Percentiles rank a stretch among this genome's conserved stretches.
phyloP scores from a whole-genome alignment of 495 filamentous ascomycete species.

The Xylaria telfairii region DNA sequence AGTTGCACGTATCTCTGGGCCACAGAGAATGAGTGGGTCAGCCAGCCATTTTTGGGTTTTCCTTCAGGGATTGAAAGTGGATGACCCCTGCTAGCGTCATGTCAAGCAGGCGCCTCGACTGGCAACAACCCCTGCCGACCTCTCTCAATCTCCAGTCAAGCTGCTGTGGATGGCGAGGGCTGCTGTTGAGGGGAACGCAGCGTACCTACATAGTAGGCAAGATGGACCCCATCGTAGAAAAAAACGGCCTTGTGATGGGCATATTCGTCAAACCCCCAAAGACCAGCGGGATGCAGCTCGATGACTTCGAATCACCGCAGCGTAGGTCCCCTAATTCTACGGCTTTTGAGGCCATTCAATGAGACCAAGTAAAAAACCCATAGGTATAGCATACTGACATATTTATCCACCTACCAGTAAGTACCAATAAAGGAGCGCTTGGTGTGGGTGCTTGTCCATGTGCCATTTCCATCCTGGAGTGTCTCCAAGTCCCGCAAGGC shows the following conservation, averaged over 20 bases:
- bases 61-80: slow-evolving; percentile 15
- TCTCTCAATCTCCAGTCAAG: neutral
- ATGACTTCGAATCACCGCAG: neutral
- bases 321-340: neutral
- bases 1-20: neutral
- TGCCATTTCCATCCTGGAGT: neutral
- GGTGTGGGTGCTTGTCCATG: neutral
- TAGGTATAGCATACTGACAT: neutral
- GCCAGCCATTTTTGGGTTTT: slow-evolving; percentile 25
- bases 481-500: neutral
- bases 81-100: slow-evolving; percentile 1
- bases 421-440: neutral
- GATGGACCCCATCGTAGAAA: neutral
- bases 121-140: slow-evolving; percentile 1
- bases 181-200: slow-evolving; percentile 8
- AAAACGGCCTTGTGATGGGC: neutral
- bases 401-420: neutral
- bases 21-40: slow-evolving; percentile 1
- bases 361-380: neutral
- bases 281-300: neutral
- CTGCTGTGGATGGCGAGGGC: neutral
- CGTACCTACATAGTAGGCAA: no score
- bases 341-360: neutral
- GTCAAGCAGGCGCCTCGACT: slow-evolving; percentile 18
- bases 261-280: neutral